A percentile compares a stretch with the other conserved stretches of the same genome.
These are phyloP conservation scores for Acacia pycnantha DNA, from an alignment of 331 rosid species.

Conservation along the genomic window DNA sequence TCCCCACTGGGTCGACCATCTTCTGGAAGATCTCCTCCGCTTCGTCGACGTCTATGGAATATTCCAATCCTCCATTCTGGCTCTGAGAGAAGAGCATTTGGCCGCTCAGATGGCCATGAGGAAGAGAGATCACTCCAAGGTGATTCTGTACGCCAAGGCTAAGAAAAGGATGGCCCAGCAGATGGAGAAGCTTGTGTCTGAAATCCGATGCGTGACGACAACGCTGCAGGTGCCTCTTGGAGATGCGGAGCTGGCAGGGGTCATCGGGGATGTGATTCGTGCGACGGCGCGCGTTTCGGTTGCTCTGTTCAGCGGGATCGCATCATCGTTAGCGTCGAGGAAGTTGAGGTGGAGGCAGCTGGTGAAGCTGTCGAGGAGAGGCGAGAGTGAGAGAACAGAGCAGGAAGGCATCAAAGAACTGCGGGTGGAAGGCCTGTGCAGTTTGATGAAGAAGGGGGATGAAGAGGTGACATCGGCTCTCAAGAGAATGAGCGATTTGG, in stretches of 20 bases:
- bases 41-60: constrained; percentile 76
- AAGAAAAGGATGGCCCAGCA: constrained; percentile 48
- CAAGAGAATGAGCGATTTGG: constrained; percentile 72
- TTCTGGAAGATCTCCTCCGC: constrained; percentile 69
- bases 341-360: constrained; percentile 44
- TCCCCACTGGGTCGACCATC: constrained; percentile 52
- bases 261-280: constrained; percentile 49
- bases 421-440: constrained; percentile 27
- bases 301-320: constrained; percentile 57
- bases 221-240: constrained; percentile 22
- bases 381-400: constrained; percentile 14
- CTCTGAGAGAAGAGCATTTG: constrained; percentile 55
- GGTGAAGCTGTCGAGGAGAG: constrained; percentile 39
- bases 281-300: constrained; percentile 59
- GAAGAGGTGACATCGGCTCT: constrained; percentile 49
- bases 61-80: constrained; percentile 58
- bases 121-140: constrained; percentile 53
- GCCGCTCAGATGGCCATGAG: constrained; percentile 72
- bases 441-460: constrained; percentile 54
- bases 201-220: constrained; percentile 25
- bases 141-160: constrained; percentile 38
- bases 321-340: constrained; percentile 40
- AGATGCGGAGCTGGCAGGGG: constrained; percentile 50
- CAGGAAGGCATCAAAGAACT: constrained; percentile 54
- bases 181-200: constrained; percentile 52